A percentile compares a stretch with the other conserved stretches of the same genome.
Evolutionary conservation across 2,329 filamentous ascomycete species (phyloP).

Genomic region (Lecanicillium sp.): DNA sequence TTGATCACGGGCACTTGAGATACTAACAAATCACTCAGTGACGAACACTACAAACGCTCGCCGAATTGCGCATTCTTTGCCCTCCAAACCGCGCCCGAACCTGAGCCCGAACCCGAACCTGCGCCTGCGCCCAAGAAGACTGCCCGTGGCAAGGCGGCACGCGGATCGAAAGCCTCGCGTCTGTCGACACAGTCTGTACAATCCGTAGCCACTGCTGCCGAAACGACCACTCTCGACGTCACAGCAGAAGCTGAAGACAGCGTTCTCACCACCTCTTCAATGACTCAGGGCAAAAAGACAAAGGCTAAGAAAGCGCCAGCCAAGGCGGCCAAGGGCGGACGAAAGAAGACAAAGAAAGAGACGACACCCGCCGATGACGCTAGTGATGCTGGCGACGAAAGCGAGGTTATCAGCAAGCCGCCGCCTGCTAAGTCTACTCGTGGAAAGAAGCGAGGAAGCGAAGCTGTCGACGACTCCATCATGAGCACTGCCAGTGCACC

Average conservation of each 20-base stretch:
- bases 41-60: slow-evolving; percentile 78
- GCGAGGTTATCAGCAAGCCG: slow-evolving; percentile 21
- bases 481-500: slow-evolving; percentile 40
- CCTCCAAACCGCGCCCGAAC: slow-evolving; percentile 55
- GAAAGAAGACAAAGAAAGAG: slow-evolving; percentile 44
- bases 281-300: slow-evolving; percentile 39
- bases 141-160: slow-evolving; percentile 45
- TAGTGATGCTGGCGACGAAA: slow-evolving; percentile 23
- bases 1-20: slow-evolving; percentile 9
- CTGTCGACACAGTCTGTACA: slow-evolving; percentile 55
- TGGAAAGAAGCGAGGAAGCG: slow-evolving; percentile 59
- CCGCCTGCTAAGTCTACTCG: slow-evolving; percentile 37
- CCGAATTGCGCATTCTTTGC: slow-evolving; percentile 78
- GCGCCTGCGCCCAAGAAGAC: slow-evolving; percentile 50
- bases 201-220: slow-evolving; percentile 45
- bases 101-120: slow-evolving; percentile 50
- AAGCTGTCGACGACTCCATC: slow-evolving; percentile 47
- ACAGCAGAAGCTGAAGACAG: slow-evolving; percentile 51
- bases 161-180: slow-evolving; percentile 64
- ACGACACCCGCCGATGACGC: slow-evolving; percentile 33
- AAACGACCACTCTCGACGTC: slow-evolving; percentile 43
- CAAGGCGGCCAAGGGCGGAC: slow-evolving; percentile 40
- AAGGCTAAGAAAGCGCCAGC: slow-evolving; percentile 47
- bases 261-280: slow-evolving; percentile 53
- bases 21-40: slow-evolving; percentile 42